Evolutionary conservation across 345 rosid species (phyloP), one percentile per base, ranked within the genome.

Genomic region (Brassica incana): DNA sequence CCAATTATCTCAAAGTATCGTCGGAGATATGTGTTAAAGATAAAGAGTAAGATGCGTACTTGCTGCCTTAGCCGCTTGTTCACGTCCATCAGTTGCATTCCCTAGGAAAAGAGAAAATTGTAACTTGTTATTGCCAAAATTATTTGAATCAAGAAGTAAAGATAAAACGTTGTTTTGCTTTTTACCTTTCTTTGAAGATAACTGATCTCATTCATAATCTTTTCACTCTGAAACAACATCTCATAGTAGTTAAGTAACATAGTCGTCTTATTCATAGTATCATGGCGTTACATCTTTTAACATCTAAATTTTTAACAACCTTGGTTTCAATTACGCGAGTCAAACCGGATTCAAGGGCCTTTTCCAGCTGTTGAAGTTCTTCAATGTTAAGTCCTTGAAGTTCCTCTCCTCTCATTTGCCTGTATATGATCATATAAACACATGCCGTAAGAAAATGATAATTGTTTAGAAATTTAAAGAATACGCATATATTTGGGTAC

Each of bases 391-490:
- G 77, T 76, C 91, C 99, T 33, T 84, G 96, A 62, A 95, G 94
- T 27, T 93, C 97, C 73, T 95, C 99, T 64, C 98, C 99, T 58
- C 98, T 91, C 94, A 95, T 87, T 82, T 90, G 92, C 86, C 99
- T 95, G 68, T 32, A 66, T 20, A 69, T 54, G 61, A 75, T 40
- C 54, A 75, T 75, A 40, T 5, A 75, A 11, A 65, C 11, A 40
- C 50, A 75, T 12, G 23, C 7, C 48, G 6, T 43, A 23, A 7
- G 29, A 54, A 75, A 36, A 38, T 16, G 16, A 63, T 38, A 15
- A 1, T 25, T 15, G 3, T 5, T 7, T 15, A 1, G 5, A 25
- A 59, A n/a, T 30, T 73, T 5, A 56, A 18, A 38, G 50, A 27
- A 59, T 40, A 27, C 2, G 23, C 45, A 54, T 25, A 6, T 59